Percentiles rank a stretch among this genome's conserved stretches.
Conservation (phyloP, 73 alveolate genomes). For the Uronychia setigera region DNA sequence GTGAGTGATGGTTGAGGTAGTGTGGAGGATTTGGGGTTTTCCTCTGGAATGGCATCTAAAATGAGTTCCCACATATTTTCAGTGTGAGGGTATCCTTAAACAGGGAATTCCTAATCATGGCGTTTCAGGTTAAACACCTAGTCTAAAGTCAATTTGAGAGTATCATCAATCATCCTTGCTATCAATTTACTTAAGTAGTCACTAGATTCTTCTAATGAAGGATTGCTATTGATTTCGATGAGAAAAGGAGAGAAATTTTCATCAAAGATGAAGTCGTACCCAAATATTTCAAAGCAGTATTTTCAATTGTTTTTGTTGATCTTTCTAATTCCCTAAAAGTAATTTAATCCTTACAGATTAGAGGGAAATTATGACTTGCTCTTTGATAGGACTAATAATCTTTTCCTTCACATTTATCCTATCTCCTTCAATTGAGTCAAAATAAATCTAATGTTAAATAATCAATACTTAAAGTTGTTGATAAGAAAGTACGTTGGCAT, state of each 20-base stretch:
- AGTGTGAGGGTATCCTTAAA: slow-evolving; percentile 18
- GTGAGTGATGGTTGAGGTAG: too few relatives aligned
- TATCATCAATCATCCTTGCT: slow-evolving; percentile 94
- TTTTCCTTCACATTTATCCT: not conserved
- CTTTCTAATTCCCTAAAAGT: too few relatives aligned
- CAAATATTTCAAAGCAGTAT: slow-evolving; percentile 47
- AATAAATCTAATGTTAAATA: too few relatives aligned
- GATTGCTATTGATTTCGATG: slow-evolving; percentile 93
- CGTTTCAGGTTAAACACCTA: slow-evolving; percentile 17
- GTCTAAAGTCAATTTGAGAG: slow-evolving; percentile 78
- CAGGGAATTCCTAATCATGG: too few relatives aligned
- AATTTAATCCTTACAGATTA: slow-evolving; percentile 31
- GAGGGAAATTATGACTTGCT: not conserved
- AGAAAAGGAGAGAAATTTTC: slow-evolving; percentile 73
- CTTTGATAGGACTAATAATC: slow-evolving; percentile 25
- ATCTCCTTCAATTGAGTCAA: too few relatives aligned
- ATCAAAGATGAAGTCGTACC: slow-evolving; percentile 49
- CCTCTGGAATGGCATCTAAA: too few relatives aligned
- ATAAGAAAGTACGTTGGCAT: too few relatives aligned
- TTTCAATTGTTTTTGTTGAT: too few relatives aligned
- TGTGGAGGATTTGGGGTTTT: too few relatives aligned
- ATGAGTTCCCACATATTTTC: slow-evolving; percentile 54
- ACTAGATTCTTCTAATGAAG: slow-evolving; percentile 91
- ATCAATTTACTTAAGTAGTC: slow-evolving; percentile 69
- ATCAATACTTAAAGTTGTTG: too few relatives aligned